Percentiles rank a stretch among this genome's conserved stretches.
Evolutionary conservation across 257 asterid genomes (phyloP).

Genomic region (Echites panduratus): DNA sequence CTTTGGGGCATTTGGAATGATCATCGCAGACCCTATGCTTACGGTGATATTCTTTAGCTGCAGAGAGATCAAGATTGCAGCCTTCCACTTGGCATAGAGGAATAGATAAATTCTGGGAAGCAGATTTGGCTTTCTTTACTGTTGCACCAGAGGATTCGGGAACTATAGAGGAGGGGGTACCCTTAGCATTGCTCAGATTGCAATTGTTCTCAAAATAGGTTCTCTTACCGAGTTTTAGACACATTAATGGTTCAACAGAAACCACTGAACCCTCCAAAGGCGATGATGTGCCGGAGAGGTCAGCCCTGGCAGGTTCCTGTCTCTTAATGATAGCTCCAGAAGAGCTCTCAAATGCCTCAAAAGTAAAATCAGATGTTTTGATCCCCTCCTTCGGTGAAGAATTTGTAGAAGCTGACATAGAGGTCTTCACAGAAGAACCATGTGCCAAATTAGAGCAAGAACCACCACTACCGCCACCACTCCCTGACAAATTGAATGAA

Average conservation of each 20-base stretch:
- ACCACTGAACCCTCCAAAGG: slow-evolving; percentile 48
- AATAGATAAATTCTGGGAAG: slow-evolving; percentile 30
- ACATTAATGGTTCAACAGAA: slow-evolving; percentile 51
- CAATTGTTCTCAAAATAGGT: slow-evolving; percentile 60
- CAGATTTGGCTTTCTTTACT: slow-evolving; percentile 46
- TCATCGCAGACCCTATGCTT: slow-evolving; percentile 80
- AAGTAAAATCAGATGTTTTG: slow-evolving; percentile 38
- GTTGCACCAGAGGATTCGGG: slow-evolving; percentile 41
- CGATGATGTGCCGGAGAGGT: slow-evolving; percentile 34
- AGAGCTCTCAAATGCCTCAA: slow-evolving; percentile 34
- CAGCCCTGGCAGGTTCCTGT: slow-evolving; percentile 11
- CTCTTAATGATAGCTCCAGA: slow-evolving; percentile 23
- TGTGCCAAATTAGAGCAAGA: slow-evolving; percentile 61
- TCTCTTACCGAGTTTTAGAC: slow-evolving; percentile 81
- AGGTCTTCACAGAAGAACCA: slow-evolving; percentile 73
- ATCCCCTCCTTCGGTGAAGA: slow-evolving; percentile 51
- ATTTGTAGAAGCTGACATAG: slow-evolving; percentile 64
- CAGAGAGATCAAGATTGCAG: slow-evolving; percentile 67
- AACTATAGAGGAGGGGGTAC: slow-evolving; percentile 33
- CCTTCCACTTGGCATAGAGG: slow-evolving; percentile 80
- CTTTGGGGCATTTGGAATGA: slow-evolving; percentile 78
- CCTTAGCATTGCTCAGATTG: slow-evolving; percentile 40
- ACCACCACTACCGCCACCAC: slow-evolving; percentile 46
- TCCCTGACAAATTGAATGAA: slow-evolving; percentile 55
- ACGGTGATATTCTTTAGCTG: slow-evolving; percentile 78